phyloP scores from a whole-genome alignment of 495 filamentous ascomycete genomes.

The Neurospora sp. region DNA sequence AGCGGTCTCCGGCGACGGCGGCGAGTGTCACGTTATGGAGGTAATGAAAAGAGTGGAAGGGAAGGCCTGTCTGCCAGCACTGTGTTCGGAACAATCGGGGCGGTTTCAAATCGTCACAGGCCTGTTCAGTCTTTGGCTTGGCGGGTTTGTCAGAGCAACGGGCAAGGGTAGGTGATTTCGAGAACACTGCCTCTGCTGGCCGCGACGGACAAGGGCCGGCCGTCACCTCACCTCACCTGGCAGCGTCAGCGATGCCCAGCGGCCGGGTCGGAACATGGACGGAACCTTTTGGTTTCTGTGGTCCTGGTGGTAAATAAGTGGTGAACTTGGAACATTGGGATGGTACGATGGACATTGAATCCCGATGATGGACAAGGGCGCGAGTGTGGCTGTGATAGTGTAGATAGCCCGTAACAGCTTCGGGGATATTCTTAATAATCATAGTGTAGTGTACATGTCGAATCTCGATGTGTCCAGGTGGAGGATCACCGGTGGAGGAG shows the following conservation, averaged over 20 bases:
- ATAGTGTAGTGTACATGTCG: background rate
- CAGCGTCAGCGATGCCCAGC: background rate
- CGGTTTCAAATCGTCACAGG: conserved; percentile 7
- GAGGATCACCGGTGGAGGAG: background rate
- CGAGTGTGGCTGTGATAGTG: background rate
- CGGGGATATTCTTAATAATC: background rate
- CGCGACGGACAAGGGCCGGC: background rate
- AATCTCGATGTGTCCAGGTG: background rate
- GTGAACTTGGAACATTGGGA: background rate
- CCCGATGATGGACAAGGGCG: background rate
- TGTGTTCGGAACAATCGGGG: conserved; percentile 10
- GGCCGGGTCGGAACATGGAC: background rate
- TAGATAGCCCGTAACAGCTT: background rate
- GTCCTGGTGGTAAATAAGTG: background rate
- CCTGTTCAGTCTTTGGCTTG: background rate
- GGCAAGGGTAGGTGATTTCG: background rate
- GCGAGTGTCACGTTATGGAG: background rate
- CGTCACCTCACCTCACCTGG: background rate
- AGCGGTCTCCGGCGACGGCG: background rate
- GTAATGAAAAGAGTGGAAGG: background rate
- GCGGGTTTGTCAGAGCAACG: background rate
- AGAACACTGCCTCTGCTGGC: background rate
- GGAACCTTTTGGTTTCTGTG: background rate
- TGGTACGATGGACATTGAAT: background rate
- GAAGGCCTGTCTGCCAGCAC: background rate